Evolutionary conservation across 2,329 filamentous ascomycete species (phyloP).

Genomic region (Hansfordia pulvinata): DNA sequence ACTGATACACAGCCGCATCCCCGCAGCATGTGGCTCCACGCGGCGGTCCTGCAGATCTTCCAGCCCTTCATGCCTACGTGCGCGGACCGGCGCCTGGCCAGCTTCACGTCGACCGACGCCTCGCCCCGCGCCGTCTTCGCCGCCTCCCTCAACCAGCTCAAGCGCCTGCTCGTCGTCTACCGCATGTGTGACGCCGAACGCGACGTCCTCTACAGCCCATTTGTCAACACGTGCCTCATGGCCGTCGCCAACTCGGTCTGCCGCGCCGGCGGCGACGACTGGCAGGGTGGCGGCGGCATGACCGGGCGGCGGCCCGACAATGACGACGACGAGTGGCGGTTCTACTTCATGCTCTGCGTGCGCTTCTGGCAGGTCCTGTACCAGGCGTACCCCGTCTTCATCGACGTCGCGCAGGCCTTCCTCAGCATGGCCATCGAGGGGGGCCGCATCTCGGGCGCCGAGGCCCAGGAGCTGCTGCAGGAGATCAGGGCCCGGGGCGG

Average conservation of each 20-base stretch:
- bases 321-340: no score
- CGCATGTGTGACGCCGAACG: slow-evolving; percentile 3
- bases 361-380: slow-evolving; percentile 1
- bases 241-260: neutral
- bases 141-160: slow-evolving; percentile 8
- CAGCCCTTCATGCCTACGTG: slow-evolving; percentile 4
- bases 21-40: slow-evolving; percentile 6
- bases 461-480: no score
- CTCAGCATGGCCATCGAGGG: neutral
- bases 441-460: neutral
- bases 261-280: neutral
- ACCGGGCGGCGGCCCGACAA: no score
- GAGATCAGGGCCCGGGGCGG: no score
- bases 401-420: neutral
- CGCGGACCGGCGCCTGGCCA: neutral
- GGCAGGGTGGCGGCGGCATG: no score
- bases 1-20: no score
- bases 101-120: slow-evolving; percentile 1
- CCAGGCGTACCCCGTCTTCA: neutral
- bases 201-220: neutral
- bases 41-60: slow-evolving; percentile 6
- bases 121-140: slow-evolving; percentile 3
- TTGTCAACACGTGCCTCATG: neutral
- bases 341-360: neutral
- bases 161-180: slow-evolving; percentile 6